Evolutionary conservation across 1,284 basidiomycete species (phyloP), one percentile per base, ranked within the genome.

Genomic region (Fomitopsis betulina): DNA sequence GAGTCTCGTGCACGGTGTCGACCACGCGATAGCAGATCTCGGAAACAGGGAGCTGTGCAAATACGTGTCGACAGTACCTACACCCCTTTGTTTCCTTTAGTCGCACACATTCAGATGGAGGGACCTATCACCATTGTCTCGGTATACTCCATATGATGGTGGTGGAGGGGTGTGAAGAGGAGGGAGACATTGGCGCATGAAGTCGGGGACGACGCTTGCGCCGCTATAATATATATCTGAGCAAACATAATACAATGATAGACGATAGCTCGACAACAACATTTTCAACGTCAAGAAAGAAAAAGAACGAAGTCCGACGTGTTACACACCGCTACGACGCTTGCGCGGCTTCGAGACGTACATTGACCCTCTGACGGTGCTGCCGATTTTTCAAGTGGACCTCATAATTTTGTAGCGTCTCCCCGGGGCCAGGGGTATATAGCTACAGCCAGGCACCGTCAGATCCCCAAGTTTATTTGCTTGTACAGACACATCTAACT

Each of bases 381-480:
- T 79, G 75, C 23, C 86, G 79, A 69, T 93, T 93, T 74, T 84
- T 85, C 59, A 98, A 76, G 75, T 99, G 96, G 25, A 98, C 90
- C 70, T 95, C 92, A 68, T 96, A 99, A 73, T 98, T 98, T 58
- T 82, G 81, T 54, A 98, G 76, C 13, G 90, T 89, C 73, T 96
- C 88, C n/a, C 84, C 91, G 3, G 93, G 93, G 30, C 96, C 96
- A 32, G 94, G 88, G 63, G 91, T 95, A 79, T 98, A 99, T 58
- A 98, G 75, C 88, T 95, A 32, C 7, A 43, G 50, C 51, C 4
- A 17, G 45, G 53, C 51, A 51, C 63, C 63, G 58, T 73, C 62
- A 15, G 54, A 32, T 21, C 43, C 30, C 19, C 13, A 3, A 17
- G 54, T 19, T 54, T 2, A 54, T 19, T 54, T 2, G 53, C 23